phyloP scores from a whole-genome alignment of 1,139 yeast species.

The Pichia sp. region DNA sequence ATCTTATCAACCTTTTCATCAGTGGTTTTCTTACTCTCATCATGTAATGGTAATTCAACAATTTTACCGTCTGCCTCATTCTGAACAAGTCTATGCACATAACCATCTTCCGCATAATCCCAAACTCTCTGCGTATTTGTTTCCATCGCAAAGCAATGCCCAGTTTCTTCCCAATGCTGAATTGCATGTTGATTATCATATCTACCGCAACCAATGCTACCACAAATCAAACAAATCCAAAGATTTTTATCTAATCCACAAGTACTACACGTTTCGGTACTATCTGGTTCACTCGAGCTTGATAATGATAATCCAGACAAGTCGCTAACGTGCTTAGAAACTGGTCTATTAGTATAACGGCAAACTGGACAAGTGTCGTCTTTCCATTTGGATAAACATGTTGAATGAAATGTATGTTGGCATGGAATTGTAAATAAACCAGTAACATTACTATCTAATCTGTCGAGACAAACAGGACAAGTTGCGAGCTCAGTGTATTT shows the following conservation, averaged over 20 bases:
- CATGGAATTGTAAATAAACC: slow-evolving; percentile 87
- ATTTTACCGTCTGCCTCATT: slow-evolving; percentile 82
- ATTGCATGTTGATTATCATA: slow-evolving; percentile 85
- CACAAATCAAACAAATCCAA: slow-evolving; percentile 91
- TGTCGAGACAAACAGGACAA: slow-evolving; percentile 88
- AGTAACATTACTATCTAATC: slow-evolving; percentile 77
- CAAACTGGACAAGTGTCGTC: slow-evolving; percentile 93
- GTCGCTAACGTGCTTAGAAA: not conserved
- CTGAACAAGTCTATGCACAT: slow-evolving; percentile 80
- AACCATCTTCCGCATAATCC: slow-evolving; percentile 92
- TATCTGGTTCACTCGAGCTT: not conserved
- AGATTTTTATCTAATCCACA: slow-evolving; percentile 65
- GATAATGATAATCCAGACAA: not conserved
- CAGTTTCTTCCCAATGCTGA: slow-evolving; percentile 68
- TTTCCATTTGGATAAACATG: slow-evolving; percentile 81
- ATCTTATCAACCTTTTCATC: slow-evolving; percentile 35
- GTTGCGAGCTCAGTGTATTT: slow-evolving; percentile 65
- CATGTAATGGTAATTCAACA: slow-evolving; percentile 51
- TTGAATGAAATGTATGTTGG: slow-evolving; percentile 91
- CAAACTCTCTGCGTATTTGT: slow-evolving; percentile 79
- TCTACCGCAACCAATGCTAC: slow-evolving; percentile 84
- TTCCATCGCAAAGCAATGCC: slow-evolving; percentile 93
- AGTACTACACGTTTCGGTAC: slow-evolving; percentile 34
- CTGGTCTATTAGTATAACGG: slow-evolving; percentile 51
- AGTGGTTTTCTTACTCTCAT: slow-evolving; percentile 25